Evolutionary conservation across 2,329 filamentous ascomycete genomes (phyloP).

Genomic region (Microcyclospora pomicola): DNA sequence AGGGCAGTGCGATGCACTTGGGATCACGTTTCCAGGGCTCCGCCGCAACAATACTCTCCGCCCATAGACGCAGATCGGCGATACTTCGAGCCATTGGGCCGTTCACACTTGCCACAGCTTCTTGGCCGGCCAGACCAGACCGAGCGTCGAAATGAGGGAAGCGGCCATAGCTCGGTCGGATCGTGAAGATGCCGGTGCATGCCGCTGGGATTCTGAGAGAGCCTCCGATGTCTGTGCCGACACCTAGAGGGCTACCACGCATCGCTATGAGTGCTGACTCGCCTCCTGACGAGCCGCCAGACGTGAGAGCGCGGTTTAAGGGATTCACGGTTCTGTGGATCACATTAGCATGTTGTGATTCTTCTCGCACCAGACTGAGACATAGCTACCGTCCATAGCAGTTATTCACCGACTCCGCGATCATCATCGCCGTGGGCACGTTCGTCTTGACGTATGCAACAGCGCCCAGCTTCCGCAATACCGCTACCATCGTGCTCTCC

Average conservation of each 20-base stretch:
- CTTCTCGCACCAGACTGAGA: constrained; percentile 27
- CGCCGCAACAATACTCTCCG: constrained; percentile 27
- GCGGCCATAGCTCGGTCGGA: constrained; percentile 44
- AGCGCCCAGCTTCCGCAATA: constrained; percentile 47
- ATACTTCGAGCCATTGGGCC: constrained; percentile 47
- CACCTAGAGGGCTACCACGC: constrained; percentile 44
- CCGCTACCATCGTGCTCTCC: constrained; percentile 44
- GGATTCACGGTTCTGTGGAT: constrained; percentile 37
- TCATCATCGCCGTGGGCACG: constrained; percentile 56
- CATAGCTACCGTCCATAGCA: constrained; percentile 40
- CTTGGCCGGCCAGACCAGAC: constrained; percentile 50
- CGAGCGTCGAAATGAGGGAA: constrained; percentile 43
- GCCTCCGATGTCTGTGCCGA: constrained; percentile 51
- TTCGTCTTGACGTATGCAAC: constrained; percentile 60
- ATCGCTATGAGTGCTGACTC: constrained; percentile 51
- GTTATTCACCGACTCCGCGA: constrained; percentile 53
- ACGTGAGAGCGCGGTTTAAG: constrained; percentile 42
- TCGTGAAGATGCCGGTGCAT: constrained; percentile 44
- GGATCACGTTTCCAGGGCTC: constrained; percentile 42
- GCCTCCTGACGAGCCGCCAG: constrained; percentile 54
- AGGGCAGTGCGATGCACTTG: constrained; percentile 39
- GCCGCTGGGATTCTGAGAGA: constrained; percentile 43
- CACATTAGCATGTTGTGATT: background rate
- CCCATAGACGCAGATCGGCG: constrained; percentile 34
- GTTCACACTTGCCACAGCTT: constrained; percentile 50